Evolutionary conservation across 2,329 filamentous ascomycete genomes (phyloP), one percentile per base, ranked within the genome.

Genomic region (Ophiostoma triangulosporum): DNA sequence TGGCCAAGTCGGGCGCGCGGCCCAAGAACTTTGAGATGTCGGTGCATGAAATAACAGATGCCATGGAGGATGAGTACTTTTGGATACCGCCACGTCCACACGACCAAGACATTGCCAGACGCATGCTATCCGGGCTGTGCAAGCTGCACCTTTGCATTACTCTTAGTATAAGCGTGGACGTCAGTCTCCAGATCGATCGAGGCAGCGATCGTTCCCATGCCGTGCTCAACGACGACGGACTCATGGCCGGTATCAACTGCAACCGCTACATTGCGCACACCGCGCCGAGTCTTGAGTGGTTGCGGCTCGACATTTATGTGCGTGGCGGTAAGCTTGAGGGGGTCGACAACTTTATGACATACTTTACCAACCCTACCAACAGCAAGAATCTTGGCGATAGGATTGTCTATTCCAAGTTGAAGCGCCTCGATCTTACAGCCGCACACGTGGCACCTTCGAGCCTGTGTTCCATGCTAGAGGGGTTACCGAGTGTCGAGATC

Each of bases 241-340:
- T 45, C 2, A 11, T 2, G 22, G 15, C 22, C 6, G 22, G 22
- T 6, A 4, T 45, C n/a, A 14, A 26, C 22, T 45, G 26, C 24
- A 11, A 6, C 15, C 6, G 20, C 2, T 46, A 29, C 8, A 46
- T 46, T 17, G 40, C 24, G 8, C 26, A 17, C 4, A 20, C 43
- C 3, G 62, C 68, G 1, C 56, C 63, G 3, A 73, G 74, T 17
- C 56, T 83, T 6, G 68, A 68, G 29, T 72, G 77, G 58, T 65
- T 83, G 5, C 71, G 78, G 3, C 60, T 81, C 43, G 81, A 81
- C n/a, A 58, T 73, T 76, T 29, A 57, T 36, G 3, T 12, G 36
- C 6, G 2, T 12, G 36, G 24, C n/a, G n/a, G n/a, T n/a, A n/a
- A n/a, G 20, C 4, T 11, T 3, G 20, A 40, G 36, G 20, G 17